Evolutionary conservation across 441 rosid species (phyloP).

Genomic region (Manihot esculenta): DNA sequence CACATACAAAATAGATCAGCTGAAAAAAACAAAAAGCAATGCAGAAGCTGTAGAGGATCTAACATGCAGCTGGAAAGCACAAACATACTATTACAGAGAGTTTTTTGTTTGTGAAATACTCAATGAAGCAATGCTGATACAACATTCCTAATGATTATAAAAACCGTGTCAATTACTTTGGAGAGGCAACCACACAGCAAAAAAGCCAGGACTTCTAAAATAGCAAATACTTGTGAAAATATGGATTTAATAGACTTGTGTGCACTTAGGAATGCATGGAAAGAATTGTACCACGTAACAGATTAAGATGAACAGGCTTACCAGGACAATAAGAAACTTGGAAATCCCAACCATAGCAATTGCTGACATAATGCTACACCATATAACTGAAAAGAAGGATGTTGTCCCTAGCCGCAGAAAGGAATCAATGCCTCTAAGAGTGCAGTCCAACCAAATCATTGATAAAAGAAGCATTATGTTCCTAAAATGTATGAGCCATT

Average conservation of each 20-base stretch:
- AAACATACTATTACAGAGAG: background rate
- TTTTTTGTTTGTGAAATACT: background rate
- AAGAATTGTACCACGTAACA: background rate
- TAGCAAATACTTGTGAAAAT: background rate
- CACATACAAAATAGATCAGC: background rate
- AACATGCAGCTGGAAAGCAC: background rate
- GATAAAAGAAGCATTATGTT: conserved; percentile 68
- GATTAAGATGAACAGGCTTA: conserved; percentile 39
- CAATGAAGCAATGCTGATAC: background rate
- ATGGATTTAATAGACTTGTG: background rate
- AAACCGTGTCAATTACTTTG: conserved; percentile 1
- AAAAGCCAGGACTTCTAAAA: too few species aligned
- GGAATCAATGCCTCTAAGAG: conserved; percentile 83
- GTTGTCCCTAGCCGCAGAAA: conserved; percentile 84
- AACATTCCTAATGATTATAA: background rate
- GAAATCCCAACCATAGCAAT: conserved; percentile 74
- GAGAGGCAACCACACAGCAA: too few species aligned
- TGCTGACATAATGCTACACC: conserved; percentile 85
- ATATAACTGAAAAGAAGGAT: conserved; percentile 74
- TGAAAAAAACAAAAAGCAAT: background rate
- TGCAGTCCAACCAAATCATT: conserved; percentile 88
- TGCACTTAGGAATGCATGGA: background rate
- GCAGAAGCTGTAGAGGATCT: conserved; percentile 7
- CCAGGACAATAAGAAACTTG: conserved; percentile 64
- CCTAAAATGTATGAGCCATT: conserved; percentile 65